phyloP scores from a whole-genome alignment of 257 asterid genomes.

The Solanum piurae region DNA sequence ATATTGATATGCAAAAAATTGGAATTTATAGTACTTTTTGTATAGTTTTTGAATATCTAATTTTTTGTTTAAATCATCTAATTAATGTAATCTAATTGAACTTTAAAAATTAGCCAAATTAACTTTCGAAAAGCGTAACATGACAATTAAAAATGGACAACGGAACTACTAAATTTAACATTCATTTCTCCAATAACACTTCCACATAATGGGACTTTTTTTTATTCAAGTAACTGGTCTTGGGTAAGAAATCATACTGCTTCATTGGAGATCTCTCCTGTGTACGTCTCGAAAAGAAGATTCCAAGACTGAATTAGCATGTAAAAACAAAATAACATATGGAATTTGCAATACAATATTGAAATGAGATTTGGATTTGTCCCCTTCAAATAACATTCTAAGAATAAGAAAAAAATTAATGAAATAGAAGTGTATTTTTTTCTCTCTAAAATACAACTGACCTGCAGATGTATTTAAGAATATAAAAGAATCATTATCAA shows the following conservation, averaged over 20 bases:
- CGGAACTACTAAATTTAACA: background rate
- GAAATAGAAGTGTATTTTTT: background rate
- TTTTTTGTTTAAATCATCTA: no score
- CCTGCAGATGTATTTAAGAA: background rate
- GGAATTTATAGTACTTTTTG: background rate
- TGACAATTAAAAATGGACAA: no score
- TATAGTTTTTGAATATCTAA: background rate
- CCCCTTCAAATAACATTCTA: background rate
- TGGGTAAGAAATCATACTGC: background rate
- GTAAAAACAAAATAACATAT: background rate
- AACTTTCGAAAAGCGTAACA: no score
- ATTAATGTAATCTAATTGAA: background rate
- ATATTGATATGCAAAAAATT: background rate
- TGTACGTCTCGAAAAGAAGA: background rate
- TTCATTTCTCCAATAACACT: background rate
- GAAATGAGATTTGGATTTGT: background rate
- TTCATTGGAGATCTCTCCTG: background rate
- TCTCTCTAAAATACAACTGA: background rate
- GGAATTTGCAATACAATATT: background rate
- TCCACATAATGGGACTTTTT: background rate
- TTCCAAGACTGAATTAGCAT: background rate
- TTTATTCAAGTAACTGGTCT: background rate
- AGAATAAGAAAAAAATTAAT: background rate
- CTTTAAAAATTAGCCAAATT: background rate
- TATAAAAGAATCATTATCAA: background rate